Base-by-base conservation (phyloP, 192 early-diverging fungal genomes). In the Umbelopsis ramanniana region DNA sequence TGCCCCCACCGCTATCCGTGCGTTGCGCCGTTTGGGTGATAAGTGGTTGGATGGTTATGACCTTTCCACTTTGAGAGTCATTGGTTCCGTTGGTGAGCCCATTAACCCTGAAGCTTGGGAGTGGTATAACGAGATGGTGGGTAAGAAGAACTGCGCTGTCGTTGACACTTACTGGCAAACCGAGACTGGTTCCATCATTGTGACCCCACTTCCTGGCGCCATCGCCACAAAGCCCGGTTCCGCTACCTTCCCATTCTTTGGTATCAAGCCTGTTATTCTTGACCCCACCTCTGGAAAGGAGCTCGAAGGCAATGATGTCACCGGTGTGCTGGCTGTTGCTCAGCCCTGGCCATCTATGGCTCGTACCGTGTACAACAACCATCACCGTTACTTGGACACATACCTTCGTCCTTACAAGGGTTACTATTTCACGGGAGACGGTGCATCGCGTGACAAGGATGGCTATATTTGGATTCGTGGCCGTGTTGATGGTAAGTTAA, bases 91-190 rank as follows among this genome's bases (percentile, higher is more conserved):
- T 14, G 97, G 97, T 55, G 97, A 98, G 82, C 97, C 97, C 67
- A 98, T 98, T 82, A 96, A 97, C 81, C 93, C 96, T 40, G 95
- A 97, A 68, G 96, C 97, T 29, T 98, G 97, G 97, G 84, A 89
- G 70, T 98, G 97, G 97, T 98, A 97, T 84, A 87, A 95, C 84
- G 86, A 92, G 69, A 87, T 94, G 24, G 93, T 98, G 37, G 96
- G 95, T 23, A 86, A 90, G 67, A 84, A 88, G 14, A 88, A 89
- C 57, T 97, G 96, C 80, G 88, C 94, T 17, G 88, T 98, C n/a
- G 96, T 98, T 24, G 96, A 98, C 84, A 98, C 97, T 8, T 98
- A 97, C 90, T 93, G 92, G 91, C 89, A 92, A 76, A 92, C 91
- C n/a, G 96, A 98, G 85, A 96, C 96, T n/a, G 96, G 96, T 24